phyloP scores from a whole-genome alignment of 164 flowering plant species.

The Pachysandra terminalis region DNA sequence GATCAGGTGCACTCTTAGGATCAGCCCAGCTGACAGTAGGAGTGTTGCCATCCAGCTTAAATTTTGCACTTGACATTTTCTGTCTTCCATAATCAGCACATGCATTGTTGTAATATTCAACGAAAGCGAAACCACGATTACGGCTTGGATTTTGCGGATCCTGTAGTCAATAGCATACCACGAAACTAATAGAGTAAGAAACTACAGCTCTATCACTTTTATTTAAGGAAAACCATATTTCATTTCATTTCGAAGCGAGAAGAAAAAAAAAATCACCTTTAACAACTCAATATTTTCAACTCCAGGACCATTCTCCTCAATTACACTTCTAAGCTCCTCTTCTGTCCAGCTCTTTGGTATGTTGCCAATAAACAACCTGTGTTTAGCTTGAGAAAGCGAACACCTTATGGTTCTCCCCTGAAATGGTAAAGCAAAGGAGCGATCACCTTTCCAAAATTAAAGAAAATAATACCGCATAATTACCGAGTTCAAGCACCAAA shows the following conservation, averaged over 20 bases:
- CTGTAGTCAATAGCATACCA: slow-evolving; percentile 35
- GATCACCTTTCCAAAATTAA: slow-evolving; percentile 1
- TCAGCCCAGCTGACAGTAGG: slow-evolving; percentile 98
- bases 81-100: slow-evolving; percentile 98
- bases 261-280: slow-evolving; percentile 44
- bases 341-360: slow-evolving; percentile 89
- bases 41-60: slow-evolving; percentile 81
- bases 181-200: not conserved
- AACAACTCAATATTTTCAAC: slow-evolving; percentile 82
- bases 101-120: slow-evolving; percentile 92
- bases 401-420: slow-evolving; percentile 91
- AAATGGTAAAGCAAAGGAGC: slow-evolving; percentile 14
- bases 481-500: not conserved
- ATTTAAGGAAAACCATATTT: not conserved
- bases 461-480: slow-evolving; percentile 2
- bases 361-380: slow-evolving; percentile 93
- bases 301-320: slow-evolving; percentile 89
- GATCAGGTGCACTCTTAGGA: slow-evolving; percentile 73
- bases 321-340: slow-evolving; percentile 62
- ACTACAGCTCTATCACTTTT: not conserved
- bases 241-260: slow-evolving; percentile 7
- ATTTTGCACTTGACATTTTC: slow-evolving; percentile 63
- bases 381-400: slow-evolving; percentile 81
- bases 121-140: slow-evolving; percentile 95
- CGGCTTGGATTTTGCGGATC: slow-evolving; percentile 83